Percentiles rank a stretch among this genome's conserved stretches.
Evolutionary conservation across 1,284 basidiomycete genomes (phyloP).

Genomic region (Cutaneotrichosporon dermatis): DNA sequence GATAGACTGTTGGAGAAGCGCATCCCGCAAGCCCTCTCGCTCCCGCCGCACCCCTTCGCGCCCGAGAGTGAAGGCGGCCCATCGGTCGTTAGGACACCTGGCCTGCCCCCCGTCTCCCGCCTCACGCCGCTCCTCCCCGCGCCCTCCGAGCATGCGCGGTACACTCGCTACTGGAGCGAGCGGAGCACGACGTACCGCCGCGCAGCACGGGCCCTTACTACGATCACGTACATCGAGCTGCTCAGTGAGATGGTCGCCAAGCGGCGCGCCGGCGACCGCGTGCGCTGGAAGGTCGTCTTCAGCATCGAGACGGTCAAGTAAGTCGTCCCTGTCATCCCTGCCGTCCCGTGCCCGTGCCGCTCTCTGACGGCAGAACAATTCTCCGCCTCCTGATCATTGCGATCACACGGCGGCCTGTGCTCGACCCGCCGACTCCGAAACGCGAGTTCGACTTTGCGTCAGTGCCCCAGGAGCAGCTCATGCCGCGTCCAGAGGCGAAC

Average conservation of each 20-base stretch:
- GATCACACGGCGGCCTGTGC: slow-evolving; percentile 67
- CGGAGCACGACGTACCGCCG: slow-evolving; percentile 65
- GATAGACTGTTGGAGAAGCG: slow-evolving; percentile 72
- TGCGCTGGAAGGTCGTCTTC: slow-evolving; percentile 67
- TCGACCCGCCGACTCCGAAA: slow-evolving; percentile 73
- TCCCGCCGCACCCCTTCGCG: slow-evolving; percentile 53
- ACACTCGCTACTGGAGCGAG: slow-evolving; percentile 76
- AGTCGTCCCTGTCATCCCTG: slow-evolving; percentile 29
- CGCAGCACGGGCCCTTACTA: slow-evolving; percentile 65
- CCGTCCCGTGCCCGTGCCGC: too few relatives aligned
- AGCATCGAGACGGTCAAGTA: slow-evolving; percentile 76
- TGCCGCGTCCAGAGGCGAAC: not conserved
- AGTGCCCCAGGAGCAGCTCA: slow-evolving; percentile 49
- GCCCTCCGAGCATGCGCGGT: slow-evolving; percentile 50
- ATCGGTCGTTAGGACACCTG: slow-evolving; percentile 8
- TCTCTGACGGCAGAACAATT: slow-evolving; percentile 55
- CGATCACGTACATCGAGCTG: slow-evolving; percentile 72
- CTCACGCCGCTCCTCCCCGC: slow-evolving; percentile 34
- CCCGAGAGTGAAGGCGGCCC: slow-evolving; percentile 37
- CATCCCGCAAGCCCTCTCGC: slow-evolving; percentile 59
- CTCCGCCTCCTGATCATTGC: slow-evolving; percentile 66
- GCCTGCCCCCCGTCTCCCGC: slow-evolving; percentile 10
- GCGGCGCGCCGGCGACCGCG: slow-evolving; percentile 54
- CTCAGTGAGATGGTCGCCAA: slow-evolving; percentile 81
- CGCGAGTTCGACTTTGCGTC: slow-evolving; percentile 73